These are phyloP conservation scores for Apostasia shenzhenica DNA, from an alignment of 106 monocot genomes.

Conservation along the genomic window DNA sequence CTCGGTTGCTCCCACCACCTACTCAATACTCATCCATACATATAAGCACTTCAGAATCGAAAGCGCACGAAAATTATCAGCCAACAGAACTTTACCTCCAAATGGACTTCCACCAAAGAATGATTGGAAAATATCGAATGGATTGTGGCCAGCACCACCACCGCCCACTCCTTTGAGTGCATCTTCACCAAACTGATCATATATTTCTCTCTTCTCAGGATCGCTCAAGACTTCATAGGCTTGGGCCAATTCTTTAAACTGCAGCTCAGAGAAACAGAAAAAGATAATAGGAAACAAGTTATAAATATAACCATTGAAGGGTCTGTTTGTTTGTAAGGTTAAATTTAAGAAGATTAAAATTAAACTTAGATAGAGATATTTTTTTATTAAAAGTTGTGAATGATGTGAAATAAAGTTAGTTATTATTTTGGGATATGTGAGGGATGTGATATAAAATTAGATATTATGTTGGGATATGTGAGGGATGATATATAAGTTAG, in stretches of 20 bases:
- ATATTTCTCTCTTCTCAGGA: constrained; percentile 92
- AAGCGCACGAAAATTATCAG: not conserved
- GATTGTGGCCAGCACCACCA: constrained; percentile 53
- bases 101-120: constrained; percentile 82
- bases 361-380: no score
- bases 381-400: no score
- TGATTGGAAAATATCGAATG: constrained; percentile 91
- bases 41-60: no score
- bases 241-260: constrained; percentile 97
- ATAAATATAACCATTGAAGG: no score
- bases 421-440: no score
- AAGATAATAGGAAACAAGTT: no score
- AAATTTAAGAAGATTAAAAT: no score
- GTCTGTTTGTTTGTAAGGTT: no score
- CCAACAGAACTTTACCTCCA: constrained; percentile 32
- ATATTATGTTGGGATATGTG: no score
- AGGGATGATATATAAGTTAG: no score
- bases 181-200: constrained; percentile 95
- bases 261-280: not conserved
- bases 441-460: no score
- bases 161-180: constrained; percentile 95
- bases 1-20: constrained; percentile 80
- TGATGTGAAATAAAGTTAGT: no score
- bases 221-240: constrained; percentile 95
- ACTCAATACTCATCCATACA: not conserved